Conservation (phyloP, 1,284 basidiomycete species). For the Trametes versicolor region DNA sequence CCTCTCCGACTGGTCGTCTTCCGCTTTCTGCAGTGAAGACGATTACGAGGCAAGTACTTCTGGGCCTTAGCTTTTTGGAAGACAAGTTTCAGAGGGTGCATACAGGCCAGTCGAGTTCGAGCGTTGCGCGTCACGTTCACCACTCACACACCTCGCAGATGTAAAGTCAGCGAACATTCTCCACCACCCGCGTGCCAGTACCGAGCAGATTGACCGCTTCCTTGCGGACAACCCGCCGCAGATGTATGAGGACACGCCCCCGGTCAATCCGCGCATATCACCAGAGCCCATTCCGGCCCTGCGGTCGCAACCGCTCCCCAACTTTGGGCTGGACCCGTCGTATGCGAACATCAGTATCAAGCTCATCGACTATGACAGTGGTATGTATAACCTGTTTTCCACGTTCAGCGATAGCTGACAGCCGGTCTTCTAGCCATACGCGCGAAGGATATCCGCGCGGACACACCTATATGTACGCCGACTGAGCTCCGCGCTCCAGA, state of each 20-base stretch:
- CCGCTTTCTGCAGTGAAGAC: not conserved
- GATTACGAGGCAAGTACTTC: not conserved
- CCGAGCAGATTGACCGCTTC: not conserved
- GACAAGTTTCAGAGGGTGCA: not conserved
- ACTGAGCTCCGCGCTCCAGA: no score
- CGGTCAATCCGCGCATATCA: slow-evolving; percentile 1
- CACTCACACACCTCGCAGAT: not conserved
- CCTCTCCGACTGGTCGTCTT: not conserved
- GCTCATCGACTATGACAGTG: no score
- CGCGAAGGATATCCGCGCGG: no score
- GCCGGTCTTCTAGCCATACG: no score
- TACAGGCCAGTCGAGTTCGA: not conserved
- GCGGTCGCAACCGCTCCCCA: no score
- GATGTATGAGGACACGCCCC: no score
- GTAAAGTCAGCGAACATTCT: not conserved
- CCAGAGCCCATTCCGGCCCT: not conserved
- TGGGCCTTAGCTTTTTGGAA: not conserved
- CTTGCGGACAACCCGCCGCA: not conserved
- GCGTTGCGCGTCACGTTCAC: not conserved
- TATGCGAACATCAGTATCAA: not conserved
- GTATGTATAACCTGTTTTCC: no score
- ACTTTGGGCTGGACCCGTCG: not conserved
- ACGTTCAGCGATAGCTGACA: no score
- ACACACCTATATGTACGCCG: no score
- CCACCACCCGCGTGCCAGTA: not conserved